Conservation (phyloP, 106 monocot genomes). For the Vanilla planifolia region DNA sequence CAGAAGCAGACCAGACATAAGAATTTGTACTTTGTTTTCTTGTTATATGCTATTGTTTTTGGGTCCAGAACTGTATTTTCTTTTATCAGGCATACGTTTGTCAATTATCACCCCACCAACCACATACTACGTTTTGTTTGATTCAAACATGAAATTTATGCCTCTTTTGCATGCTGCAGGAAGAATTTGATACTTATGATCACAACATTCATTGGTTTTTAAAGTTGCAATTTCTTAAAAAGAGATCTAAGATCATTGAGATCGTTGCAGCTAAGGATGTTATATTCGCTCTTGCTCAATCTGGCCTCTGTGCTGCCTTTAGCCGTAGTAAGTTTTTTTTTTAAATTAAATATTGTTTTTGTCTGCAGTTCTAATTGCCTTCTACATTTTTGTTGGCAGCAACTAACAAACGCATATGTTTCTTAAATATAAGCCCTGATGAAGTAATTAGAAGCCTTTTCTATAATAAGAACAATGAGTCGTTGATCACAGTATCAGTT, state of each 20-base stretch:
- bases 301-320: constrained; percentile 81
- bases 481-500: constrained; percentile 86
- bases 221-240: constrained; percentile 67
- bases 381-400: constrained; percentile 41
- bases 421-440: constrained; percentile 78
- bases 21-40: too few relatives aligned
- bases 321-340: constrained; percentile 46
- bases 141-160: not conserved
- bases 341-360: not conserved
- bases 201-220: constrained; percentile 70
- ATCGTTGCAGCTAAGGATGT: constrained; percentile 87
- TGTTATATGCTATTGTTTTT: not conserved
- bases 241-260: constrained; percentile 84
- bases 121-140: not conserved
- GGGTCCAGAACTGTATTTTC: not conserved
- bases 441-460: constrained; percentile 93
- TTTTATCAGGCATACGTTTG: not conserved
- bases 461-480: constrained; percentile 92
- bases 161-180: constrained; percentile 29
- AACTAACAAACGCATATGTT: constrained; percentile 79
- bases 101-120: not conserved
- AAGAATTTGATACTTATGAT: constrained; percentile 90
- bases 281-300: constrained; percentile 75
- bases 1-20: too few relatives aligned
- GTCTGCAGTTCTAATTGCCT: constrained; percentile 1